These are phyloP conservation scores for Neurospora cerealis DNA, from an alignment of 495 filamentous ascomycete genomes.

Conservation along the genomic window DNA sequence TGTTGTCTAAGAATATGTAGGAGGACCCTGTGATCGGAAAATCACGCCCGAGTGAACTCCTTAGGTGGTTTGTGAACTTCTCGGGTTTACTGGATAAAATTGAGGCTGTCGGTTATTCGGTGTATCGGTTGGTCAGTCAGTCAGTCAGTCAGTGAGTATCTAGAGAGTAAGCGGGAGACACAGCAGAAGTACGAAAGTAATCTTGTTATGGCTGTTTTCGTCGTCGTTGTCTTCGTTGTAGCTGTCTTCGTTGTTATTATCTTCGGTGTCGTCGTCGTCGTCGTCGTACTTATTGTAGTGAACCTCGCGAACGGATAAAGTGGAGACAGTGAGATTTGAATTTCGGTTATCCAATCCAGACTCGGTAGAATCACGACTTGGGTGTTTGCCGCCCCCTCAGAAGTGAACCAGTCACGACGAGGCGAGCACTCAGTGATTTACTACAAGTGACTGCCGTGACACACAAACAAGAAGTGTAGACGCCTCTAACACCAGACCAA, in stretches of 20 bases:
- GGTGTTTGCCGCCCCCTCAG: not conserved
- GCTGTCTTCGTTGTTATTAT: not conserved
- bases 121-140: too few species aligned
- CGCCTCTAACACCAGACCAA: not conserved
- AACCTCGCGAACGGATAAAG: not conserved
- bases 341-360: not conserved
- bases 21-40: too few species aligned
- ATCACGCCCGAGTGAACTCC: too few species aligned
- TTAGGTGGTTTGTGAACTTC: too few species aligned
- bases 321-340: not conserved
- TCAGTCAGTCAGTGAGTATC: too few species aligned
- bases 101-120: too few species aligned
- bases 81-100: too few species aligned
- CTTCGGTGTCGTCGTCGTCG: not conserved
- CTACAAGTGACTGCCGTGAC: not conserved
- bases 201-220: too few species aligned
- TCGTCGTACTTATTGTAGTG: not conserved
- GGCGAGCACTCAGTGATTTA: not conserved
- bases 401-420: not conserved
- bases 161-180: too few species aligned
- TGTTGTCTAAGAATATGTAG: too few species aligned
- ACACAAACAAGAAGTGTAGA: not conserved
- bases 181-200: too few species aligned
- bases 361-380: not conserved
- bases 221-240: too few species aligned